These are phyloP conservation scores for Batkoa obscura DNA, from an alignment of 371 early-diverging fungal species.

Conservation along the genomic window DNA sequence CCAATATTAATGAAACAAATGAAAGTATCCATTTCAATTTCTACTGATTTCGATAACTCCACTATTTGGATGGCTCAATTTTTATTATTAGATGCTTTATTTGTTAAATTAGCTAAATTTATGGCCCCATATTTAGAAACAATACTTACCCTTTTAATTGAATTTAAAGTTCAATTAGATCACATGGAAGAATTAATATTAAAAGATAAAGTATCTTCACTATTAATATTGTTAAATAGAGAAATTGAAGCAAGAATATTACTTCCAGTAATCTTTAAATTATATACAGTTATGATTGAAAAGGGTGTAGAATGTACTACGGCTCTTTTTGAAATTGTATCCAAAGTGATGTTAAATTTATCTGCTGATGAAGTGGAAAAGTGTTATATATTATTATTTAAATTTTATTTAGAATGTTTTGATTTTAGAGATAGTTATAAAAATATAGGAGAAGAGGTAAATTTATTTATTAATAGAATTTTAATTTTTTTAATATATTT, in stretches of 20 bases:
- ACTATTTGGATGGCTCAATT: constrained; percentile 39
- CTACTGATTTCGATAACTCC: constrained; percentile 1
- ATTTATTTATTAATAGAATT: too few relatives aligned
- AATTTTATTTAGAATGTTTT: constrained; percentile 56
- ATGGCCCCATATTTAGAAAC: constrained; percentile 55
- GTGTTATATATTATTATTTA: constrained; percentile 61
- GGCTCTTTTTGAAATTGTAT: constrained; percentile 37
- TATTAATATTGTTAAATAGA: constrained; percentile 29
- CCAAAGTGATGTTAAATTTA: constrained; percentile 38
- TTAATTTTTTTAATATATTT: constrained; percentile 1
- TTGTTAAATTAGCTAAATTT: constrained; percentile 60
- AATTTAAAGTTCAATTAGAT: not conserved
- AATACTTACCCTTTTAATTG: constrained; percentile 16
- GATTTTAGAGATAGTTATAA: constrained; percentile 32
- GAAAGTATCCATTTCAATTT: constrained; percentile 1
- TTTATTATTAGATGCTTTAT: constrained; percentile 44
- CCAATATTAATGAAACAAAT: constrained; percentile 1
- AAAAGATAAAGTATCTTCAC: constrained; percentile 22
- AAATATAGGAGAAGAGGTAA: not conserved
- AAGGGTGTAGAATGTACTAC: constrained; percentile 29
- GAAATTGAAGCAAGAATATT: constrained; percentile 47
- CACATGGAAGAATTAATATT: not conserved
- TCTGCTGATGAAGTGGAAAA: constrained; percentile 38
- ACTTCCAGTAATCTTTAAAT: constrained; percentile 44
- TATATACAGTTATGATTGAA: constrained; percentile 27